Percentiles rank a stretch among this genome's conserved stretches.
Evolutionary conservation across 179 eudicot genomes (phyloP).

Genomic region (Pouteria campechiana): DNA sequence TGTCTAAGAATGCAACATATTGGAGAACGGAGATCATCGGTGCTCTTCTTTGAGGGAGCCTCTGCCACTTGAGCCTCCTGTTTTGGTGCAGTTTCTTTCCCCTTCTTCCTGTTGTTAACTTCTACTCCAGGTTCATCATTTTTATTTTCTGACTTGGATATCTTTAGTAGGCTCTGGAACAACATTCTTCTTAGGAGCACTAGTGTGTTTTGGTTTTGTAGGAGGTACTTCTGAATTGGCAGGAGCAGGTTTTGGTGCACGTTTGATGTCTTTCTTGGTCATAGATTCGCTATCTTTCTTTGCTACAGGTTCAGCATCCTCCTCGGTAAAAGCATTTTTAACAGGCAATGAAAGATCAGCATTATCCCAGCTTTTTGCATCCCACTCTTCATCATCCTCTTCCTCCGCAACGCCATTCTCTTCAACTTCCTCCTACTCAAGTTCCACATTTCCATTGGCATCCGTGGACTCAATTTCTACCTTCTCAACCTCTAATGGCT

Average conservation of each 20-base stretch:
- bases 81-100: conserved; percentile 14
- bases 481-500: conserved; percentile 39
- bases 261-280: conserved; percentile 30
- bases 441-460: conserved; percentile 32
- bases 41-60: conserved; percentile 17
- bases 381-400: conserved; percentile 81
- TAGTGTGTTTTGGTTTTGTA: no score
- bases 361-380: conserved; percentile 96
- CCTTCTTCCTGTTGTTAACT: conserved; percentile 20
- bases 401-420: conserved; percentile 39
- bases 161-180: conserved; percentile 15
- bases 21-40: conserved; percentile 63
- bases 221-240: conserved; percentile 15
- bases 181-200: conserved; percentile 12
- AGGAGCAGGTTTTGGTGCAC: conserved; percentile 9
- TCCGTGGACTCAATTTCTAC: conserved; percentile 8
- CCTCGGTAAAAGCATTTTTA: conserved; percentile 67
- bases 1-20: conserved; percentile 98
- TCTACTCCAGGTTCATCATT: conserved; percentile 15
- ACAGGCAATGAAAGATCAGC: conserved; percentile 57
- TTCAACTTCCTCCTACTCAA: conserved; percentile 30
- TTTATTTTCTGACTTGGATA: conserved; percentile 17
- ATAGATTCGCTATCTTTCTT: no score
- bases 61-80: conserved; percentile 19
- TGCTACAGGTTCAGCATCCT: conserved; percentile 50